Evolutionary conservation across 371 early-diverging fungal species (phyloP).

Genomic region (Mortierella sp.): DNA sequence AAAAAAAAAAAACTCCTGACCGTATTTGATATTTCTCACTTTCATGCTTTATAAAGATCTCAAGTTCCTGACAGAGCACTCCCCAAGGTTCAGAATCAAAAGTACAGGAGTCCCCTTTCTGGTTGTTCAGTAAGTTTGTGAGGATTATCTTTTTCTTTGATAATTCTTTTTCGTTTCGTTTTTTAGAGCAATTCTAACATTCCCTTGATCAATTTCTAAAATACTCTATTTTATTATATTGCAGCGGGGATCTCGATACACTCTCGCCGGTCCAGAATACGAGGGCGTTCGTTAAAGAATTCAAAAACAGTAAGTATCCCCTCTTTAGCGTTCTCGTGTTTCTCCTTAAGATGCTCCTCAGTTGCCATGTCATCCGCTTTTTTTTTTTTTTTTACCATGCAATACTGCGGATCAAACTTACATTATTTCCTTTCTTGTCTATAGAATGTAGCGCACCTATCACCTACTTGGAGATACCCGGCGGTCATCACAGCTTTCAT

Average conservation of each 20-base stretch:
- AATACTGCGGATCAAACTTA: background rate
- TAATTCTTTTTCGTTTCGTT: background rate
- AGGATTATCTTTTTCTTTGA: background rate
- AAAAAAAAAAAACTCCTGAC: background rate
- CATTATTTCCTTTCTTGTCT: background rate
- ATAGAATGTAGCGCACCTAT: background rate
- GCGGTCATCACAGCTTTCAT: slow-evolving; percentile 29
- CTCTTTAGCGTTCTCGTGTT: too few relatives aligned
- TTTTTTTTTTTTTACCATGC: slow-evolving; percentile 2
- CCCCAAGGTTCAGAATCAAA: slow-evolving; percentile 41
- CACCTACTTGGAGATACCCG: slow-evolving; percentile 9
- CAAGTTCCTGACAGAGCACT: slow-evolving; percentile 53
- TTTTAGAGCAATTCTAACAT: too few relatives aligned
- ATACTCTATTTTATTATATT: background rate
- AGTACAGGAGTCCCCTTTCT: slow-evolving; percentile 19
- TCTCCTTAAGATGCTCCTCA: too few relatives aligned
- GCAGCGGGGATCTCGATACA: slow-evolving; percentile 26
- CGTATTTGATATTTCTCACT: background rate
- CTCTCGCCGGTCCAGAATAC: slow-evolving; percentile 12
- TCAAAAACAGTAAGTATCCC: slow-evolving; percentile 15
- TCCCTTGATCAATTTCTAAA: too few relatives aligned
- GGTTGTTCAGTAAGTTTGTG: slow-evolving; percentile 20
- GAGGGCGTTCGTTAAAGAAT: slow-evolving; percentile 9
- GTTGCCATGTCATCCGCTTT: background rate
- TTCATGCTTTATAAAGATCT: slow-evolving; percentile 14